Conservation (phyloP, 2,329 filamentous ascomycete genomes). For the Phyllosticta citribraziliensis region DNA sequence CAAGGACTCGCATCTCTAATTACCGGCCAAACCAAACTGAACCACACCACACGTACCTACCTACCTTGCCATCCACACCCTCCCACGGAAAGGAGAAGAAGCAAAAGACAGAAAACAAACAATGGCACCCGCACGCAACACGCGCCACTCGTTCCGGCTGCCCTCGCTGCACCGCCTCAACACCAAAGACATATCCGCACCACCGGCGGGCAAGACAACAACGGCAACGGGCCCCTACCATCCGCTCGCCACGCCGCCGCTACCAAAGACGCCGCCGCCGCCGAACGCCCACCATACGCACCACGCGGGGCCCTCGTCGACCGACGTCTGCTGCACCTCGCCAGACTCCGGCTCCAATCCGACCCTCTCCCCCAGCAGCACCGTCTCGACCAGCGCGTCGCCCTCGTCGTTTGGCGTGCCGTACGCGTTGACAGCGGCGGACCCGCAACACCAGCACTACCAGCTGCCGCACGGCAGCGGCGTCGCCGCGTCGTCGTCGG, state of each 20-base stretch:
- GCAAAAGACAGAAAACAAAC: neutral
- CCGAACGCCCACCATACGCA: conserved; percentile 10
- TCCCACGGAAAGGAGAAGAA: no score
- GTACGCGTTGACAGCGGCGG: neutral
- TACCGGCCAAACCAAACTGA: no score
- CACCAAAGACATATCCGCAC: conserved; percentile 6
- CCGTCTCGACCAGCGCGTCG: conserved; percentile 16
- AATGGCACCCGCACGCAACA: neutral
- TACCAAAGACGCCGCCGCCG: conserved; percentile 15
- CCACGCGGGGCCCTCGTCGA: neutral
- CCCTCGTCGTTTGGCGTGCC: conserved; percentile 16
- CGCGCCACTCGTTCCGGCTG: conserved; percentile 6
- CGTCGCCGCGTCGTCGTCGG: no score
- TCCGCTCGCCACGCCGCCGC: conserved; percentile 1
- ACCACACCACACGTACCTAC: neutral
- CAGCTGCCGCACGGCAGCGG: no score
- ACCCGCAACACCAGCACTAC: no score
- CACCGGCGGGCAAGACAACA: neutral
- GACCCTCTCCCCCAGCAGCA: conserved; percentile 19
- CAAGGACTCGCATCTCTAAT: no score
- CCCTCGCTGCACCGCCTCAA: conserved; percentile 9
- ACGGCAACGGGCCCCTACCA: neutral
- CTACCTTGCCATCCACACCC: neutral
- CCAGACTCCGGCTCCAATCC: conserved; percentile 18
- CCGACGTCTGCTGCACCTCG: neutral